Percentiles rank a stretch among this genome's conserved stretches.
Conservation (phyloP, 495 filamentous ascomycete species). For the Apiosordaria backusii region DNA sequence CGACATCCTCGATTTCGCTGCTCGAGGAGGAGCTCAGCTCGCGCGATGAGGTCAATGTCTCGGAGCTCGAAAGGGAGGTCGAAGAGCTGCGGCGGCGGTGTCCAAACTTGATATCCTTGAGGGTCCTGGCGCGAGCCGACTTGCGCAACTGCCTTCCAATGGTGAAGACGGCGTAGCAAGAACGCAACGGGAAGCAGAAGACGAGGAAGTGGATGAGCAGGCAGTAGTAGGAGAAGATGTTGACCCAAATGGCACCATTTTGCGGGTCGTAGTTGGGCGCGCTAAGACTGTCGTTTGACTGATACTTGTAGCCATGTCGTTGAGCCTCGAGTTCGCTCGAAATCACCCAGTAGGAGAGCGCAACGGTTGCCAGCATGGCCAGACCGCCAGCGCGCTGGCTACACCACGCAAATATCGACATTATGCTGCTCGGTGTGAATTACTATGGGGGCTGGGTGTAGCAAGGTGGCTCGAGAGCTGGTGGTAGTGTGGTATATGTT, state of each 20-base stretch:
- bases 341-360: conserved; percentile 47
- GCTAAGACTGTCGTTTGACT: conserved; percentile 41
- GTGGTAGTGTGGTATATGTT: conserved; percentile 8
- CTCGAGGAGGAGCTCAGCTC: conserved; percentile 43
- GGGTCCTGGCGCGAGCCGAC: conserved; percentile 37
- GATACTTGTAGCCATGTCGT: conserved; percentile 46
- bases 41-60: conserved; percentile 48
- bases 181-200: conserved; percentile 51
- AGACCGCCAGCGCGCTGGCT: conserved; percentile 47
- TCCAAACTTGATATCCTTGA: conserved; percentile 41
- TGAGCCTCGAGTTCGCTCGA: conserved; percentile 40
- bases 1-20: conserved; percentile 47
- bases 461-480: neutral
- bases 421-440: conserved; percentile 16
- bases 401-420: conserved; percentile 50
- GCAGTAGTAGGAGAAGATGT: conserved; percentile 50
- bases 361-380: conserved; percentile 44
- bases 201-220: conserved; percentile 52
- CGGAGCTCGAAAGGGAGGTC: conserved; percentile 48
- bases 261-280: conserved; percentile 35
- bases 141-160: conserved; percentile 41
- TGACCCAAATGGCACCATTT: conserved; percentile 37
- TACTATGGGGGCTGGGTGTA: neutral
- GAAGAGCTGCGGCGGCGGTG: conserved; percentile 48
- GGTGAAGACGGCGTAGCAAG: conserved; percentile 50